Conservation (phyloP, 106 monocot genomes). For the Dendrobium officinale region DNA sequence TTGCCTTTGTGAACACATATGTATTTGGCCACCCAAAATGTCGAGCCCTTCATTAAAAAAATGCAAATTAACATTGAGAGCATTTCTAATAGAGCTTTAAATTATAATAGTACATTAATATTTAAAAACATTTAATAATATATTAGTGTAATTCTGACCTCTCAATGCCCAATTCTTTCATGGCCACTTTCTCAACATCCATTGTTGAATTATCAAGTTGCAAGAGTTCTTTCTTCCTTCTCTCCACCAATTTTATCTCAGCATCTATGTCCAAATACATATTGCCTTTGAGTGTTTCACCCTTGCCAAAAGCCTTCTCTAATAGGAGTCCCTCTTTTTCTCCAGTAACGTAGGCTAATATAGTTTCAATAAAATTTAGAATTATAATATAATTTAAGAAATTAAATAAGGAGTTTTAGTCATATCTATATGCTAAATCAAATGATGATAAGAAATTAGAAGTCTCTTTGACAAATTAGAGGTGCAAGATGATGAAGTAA, state of each 20-base stretch:
- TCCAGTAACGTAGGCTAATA: slow-evolving; percentile 49
- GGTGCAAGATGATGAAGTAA: too few relatives aligned
- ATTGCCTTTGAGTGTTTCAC: slow-evolving; percentile 28
- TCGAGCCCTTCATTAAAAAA: slow-evolving; percentile 18
- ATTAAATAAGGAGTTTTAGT: not conserved
- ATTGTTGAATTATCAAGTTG: not conserved
- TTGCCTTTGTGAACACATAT: slow-evolving; percentile 45
- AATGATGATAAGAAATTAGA: too few relatives aligned
- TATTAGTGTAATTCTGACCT: slow-evolving; percentile 20
- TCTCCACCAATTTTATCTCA: slow-evolving; percentile 38
- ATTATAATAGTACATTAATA: not conserved
- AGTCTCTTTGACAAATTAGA: too few relatives aligned
- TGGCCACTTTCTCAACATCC: slow-evolving; percentile 25
- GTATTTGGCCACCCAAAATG: slow-evolving; percentile 49
- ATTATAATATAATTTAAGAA: too few relatives aligned
- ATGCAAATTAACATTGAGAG: not conserved
- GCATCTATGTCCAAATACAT: slow-evolving; percentile 38
- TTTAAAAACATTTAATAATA: not conserved
- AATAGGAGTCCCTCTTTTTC: slow-evolving; percentile 27
- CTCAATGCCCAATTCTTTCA: slow-evolving; percentile 55
- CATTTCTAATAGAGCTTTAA: not conserved
- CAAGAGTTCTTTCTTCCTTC: slow-evolving; percentile 22
- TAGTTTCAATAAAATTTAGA: too few relatives aligned
- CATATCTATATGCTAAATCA: too few relatives aligned
- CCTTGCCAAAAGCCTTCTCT: slow-evolving; percentile 36